A percentile compares a stretch with the other conserved stretches of the same genome.
Conservation (phyloP, 2,329 filamentous ascomycete species). For the Fusarium piperis region DNA sequence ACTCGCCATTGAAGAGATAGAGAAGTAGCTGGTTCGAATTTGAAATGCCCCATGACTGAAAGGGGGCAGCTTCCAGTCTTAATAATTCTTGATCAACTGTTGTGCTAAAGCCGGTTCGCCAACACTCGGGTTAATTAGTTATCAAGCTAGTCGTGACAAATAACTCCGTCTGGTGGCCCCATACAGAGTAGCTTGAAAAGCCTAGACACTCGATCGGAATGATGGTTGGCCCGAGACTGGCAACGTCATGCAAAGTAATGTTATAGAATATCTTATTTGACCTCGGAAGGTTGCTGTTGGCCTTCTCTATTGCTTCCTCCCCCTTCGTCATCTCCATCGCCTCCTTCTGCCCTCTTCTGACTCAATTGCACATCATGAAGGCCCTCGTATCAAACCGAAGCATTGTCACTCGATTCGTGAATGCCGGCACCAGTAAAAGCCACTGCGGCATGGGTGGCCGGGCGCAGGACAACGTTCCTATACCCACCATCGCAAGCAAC, state of each 20-base stretch:
- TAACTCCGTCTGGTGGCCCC: neutral
- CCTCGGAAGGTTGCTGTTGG: neutral
- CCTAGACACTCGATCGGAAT: neutral
- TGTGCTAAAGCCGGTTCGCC: neutral
- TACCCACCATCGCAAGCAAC: conserved; percentile 11
- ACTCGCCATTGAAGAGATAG: neutral
- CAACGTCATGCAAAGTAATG: neutral
- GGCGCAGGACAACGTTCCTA: neutral
- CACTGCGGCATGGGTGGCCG: neutral
- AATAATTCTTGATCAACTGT: neutral
- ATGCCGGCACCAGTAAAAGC: neutral
- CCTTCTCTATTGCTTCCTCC: neutral
- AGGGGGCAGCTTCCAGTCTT: neutral
- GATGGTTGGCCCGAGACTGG: neutral
- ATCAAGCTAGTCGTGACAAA: neutral
- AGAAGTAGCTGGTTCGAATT: neutral
- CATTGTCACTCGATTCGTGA: neutral
- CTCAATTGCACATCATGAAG: neutral
- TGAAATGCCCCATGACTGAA: neutral
- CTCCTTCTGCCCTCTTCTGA: neutral
- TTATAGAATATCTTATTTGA: neutral
- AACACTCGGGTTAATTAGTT: neutral
- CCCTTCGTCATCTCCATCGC: neutral
- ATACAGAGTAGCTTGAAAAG: too few species aligned
- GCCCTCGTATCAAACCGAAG: neutral